Percentiles rank a stretch among this genome's conserved stretches.
Conservation (phyloP, 2,329 filamentous ascomycete species). For the Trichoderma endophyticum region DNA sequence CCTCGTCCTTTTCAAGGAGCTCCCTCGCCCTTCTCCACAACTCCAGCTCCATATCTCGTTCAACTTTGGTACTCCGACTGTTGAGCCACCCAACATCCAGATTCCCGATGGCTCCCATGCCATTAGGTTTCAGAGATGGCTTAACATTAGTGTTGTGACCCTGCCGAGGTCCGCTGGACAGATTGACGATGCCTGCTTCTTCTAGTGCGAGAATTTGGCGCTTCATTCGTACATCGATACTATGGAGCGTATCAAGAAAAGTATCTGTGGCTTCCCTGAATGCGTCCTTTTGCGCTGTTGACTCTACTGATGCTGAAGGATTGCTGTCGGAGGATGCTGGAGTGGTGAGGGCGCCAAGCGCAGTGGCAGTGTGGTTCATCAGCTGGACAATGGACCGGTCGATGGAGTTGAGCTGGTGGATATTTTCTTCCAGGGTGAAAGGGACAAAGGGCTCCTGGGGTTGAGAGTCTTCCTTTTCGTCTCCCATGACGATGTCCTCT, state of each 20-base stretch:
- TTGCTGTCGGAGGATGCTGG: slow-evolving; percentile 23
- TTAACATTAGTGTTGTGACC: slow-evolving; percentile 35
- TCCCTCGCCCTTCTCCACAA: slow-evolving; percentile 55
- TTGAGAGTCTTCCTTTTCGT: slow-evolving; percentile 26
- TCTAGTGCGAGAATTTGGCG: slow-evolving; percentile 69
- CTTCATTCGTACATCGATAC: slow-evolving; percentile 70
- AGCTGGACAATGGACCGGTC: slow-evolving; percentile 56
- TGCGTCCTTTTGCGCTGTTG: slow-evolving; percentile 50
- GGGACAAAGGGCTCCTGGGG: slow-evolving; percentile 59
- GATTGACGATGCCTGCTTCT: slow-evolving; percentile 71
- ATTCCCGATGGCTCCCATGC: slow-evolving; percentile 52
- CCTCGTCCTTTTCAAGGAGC: slow-evolving; percentile 35
- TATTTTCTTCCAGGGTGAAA: slow-evolving; percentile 74
- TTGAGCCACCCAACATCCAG: slow-evolving; percentile 90
- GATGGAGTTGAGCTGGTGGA: slow-evolving; percentile 75
- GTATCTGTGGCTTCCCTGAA: slow-evolving; percentile 60
- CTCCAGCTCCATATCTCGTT: slow-evolving; percentile 79
- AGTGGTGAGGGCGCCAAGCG: slow-evolving; percentile 45
- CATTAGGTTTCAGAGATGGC: slow-evolving; percentile 51
- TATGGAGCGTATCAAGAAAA: slow-evolving; percentile 71
- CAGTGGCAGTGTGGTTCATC: slow-evolving; percentile 44
- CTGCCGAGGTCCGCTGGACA: slow-evolving; percentile 35
- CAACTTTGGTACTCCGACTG: slow-evolving; percentile 76
- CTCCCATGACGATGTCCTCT: slow-evolving; percentile 32
- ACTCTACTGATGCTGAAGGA: slow-evolving; percentile 33